Evolutionary conservation across 768 basidiomycete species (phyloP).

Genomic region (Peribolospora kevripleyi): DNA sequence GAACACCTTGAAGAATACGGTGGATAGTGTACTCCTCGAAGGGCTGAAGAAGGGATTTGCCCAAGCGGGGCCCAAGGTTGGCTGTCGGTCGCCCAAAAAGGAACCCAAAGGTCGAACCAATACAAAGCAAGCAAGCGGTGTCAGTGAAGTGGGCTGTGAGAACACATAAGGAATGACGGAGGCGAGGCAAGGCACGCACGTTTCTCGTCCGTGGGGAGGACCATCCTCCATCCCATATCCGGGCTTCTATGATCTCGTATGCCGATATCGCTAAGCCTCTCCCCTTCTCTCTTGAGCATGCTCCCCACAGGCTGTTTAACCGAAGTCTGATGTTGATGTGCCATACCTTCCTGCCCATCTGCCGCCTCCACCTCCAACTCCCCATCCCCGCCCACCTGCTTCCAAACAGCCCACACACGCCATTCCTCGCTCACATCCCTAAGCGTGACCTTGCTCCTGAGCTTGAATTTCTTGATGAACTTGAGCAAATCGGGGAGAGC

Average conservation of each 20-base stretch:
- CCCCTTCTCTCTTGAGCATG: conserved; percentile 6
- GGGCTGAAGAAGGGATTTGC: neutral
- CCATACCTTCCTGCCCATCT: conserved; percentile 15
- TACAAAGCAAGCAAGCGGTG: conserved; percentile 1
- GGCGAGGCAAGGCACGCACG: conserved; percentile 33
- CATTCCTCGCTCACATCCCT: conserved; percentile 52
- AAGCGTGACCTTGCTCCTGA: conserved; percentile 71
- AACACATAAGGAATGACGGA: neutral
- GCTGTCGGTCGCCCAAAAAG: neutral
- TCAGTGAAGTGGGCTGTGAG: conserved; percentile 1
- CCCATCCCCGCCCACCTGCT: conserved; percentile 1
- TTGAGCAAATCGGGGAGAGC: conserved; percentile 33
- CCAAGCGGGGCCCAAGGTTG: conserved; percentile 13
- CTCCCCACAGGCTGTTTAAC: conserved; percentile 1
- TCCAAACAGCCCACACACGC: conserved; percentile 61
- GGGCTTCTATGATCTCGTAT: conserved; percentile 11
- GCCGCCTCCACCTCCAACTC: conserved; percentile 25
- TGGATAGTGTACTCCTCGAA: conserved; percentile 37
- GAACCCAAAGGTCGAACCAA: conserved; percentile 10
- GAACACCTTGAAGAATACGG: conserved; percentile 56
- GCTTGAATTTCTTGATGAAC: conserved; percentile 46
- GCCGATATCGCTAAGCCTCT: neutral
- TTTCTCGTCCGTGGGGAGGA: conserved; percentile 41
- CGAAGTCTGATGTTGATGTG: neutral
- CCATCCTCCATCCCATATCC: conserved; percentile 51